Base-by-base conservation (phyloP, 805 yeast genomes). In the Metschnikowia kunwiensis region DNA sequence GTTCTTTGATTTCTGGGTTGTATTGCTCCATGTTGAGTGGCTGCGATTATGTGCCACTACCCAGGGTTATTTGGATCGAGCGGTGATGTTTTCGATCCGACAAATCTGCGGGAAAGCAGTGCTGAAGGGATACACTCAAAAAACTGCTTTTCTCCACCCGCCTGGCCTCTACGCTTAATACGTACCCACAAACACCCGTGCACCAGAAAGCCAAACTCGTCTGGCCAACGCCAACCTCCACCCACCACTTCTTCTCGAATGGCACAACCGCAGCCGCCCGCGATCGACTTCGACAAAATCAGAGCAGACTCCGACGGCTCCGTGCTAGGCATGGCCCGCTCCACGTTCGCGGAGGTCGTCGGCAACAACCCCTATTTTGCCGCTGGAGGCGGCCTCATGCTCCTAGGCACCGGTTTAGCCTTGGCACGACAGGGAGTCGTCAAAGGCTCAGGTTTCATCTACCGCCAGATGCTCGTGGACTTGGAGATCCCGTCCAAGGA, bases 361-460 rank as follows among this genome's bases (percentile, higher is more conserved):
- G 71, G 71, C 15, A 73, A 76, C 24, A 91, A 91, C 57, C 97
- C 97, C n/a, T 88, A 87, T 59, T 91, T 93, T 66, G 93, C 97
- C 1, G 98, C 97, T 0, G 98, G 98, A 53, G 96, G 97, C 51
- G 98, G 98, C 0, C 68, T 93, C 26, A 93, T 93, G 98, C 68
- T 89, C 3, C 66, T 93, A 2, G 98, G 98, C n/a, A 88, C 95
- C 0, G 82, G 81, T 1, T 61, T 93, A 22, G 95, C 96, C 0
- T 50, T 87, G 6, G 79, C 86, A 0, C 69, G 96, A 32, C 80
- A 76, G 40, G 87, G 86, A 1, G 60, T 82, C 1, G 68, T 76
- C 28, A 73, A 81, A 33, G 65, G 78, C 1, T 77, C 91, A 1
- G 68, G 78, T 2, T 73, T 93, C 28, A 57, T 86, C 5, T 86